Conservation (phyloP, 352 stramenopile species). For the Globisporangium recalcitrans region DNA sequence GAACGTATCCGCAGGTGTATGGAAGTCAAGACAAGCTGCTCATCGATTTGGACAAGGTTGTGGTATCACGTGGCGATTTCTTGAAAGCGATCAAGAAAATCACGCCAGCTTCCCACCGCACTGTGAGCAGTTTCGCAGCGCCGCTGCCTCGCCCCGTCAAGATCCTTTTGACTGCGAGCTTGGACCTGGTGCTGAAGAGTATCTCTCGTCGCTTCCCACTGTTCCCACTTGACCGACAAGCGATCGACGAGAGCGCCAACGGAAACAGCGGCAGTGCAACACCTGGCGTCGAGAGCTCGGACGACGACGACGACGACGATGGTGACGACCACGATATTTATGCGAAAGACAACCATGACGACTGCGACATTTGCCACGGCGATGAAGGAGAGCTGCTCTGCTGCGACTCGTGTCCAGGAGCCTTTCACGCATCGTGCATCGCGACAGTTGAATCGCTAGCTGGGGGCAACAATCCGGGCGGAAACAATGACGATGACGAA, state of each 20-base stretch:
- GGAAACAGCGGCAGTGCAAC: conserved; percentile 5
- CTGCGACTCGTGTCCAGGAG: conserved; percentile 55
- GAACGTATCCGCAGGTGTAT: conserved; percentile 87
- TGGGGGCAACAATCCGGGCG: not conserved
- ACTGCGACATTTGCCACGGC: conserved; percentile 68
- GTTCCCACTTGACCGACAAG: conserved; percentile 46
- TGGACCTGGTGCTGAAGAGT: conserved; percentile 37
- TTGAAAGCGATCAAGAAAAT: conserved; percentile 73
- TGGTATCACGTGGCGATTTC: conserved; percentile 75
- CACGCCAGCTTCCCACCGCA: conserved; percentile 68
- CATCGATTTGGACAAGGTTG: conserved; percentile 65
- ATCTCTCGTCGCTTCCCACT: conserved; percentile 56
- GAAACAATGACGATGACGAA: conserved; percentile 5
- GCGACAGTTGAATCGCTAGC: conserved; percentile 9
- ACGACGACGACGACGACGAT: conserved; percentile 26
- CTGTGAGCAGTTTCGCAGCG: conserved; percentile 62
- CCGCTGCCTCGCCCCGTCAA: conserved; percentile 63
- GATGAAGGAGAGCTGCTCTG: conserved; percentile 51
- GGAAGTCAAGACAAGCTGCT: conserved; percentile 69
- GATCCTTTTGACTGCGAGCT: conserved; percentile 30
- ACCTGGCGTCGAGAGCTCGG: not conserved
- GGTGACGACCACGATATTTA: conserved; percentile 71
- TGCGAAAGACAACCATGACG: conserved; percentile 43
- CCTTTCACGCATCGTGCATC: conserved; percentile 55
- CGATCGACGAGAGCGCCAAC: conserved; percentile 29